Conservation (phyloP, 2,329 filamentous ascomycete genomes). For the Aspergillus arachidicola region DNA sequence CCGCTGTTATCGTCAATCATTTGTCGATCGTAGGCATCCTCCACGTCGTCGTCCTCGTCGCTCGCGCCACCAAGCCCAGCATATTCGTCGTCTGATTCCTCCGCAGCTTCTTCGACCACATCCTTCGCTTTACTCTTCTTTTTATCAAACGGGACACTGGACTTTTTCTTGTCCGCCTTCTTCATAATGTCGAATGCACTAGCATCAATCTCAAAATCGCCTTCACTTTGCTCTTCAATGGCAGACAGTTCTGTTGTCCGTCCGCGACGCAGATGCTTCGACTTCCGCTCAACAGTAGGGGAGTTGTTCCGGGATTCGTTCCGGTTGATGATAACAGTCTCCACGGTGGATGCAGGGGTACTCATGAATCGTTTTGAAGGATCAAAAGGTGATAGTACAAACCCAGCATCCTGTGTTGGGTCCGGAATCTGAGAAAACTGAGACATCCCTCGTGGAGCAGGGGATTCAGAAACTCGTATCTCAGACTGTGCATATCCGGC, state of each 20-base stretch:
- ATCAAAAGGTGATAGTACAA: conserved; percentile 72
- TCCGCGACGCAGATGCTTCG: conserved; percentile 55
- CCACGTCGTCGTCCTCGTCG: conserved; percentile 79
- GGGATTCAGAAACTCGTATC: conserved; percentile 38
- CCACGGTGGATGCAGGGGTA: conserved; percentile 67
- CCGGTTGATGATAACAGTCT: conserved; percentile 63
- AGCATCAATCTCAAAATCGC: conserved; percentile 40
- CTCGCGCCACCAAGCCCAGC: conserved; percentile 88
- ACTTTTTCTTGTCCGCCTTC: conserved; percentile 60
- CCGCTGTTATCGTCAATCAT: conserved; percentile 88
- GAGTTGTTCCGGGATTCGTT: conserved; percentile 56
- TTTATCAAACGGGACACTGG: conserved; percentile 69
- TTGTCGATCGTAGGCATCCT: conserved; percentile 74
- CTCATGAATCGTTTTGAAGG: conserved; percentile 66
- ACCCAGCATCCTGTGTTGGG: conserved; percentile 79
- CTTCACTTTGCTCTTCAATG: conserved; percentile 45
- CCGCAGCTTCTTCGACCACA: conserved; percentile 89
- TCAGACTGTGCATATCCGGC: conserved; percentile 37
- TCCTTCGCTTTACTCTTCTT: conserved; percentile 85
- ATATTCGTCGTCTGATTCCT: conserved; percentile 98
- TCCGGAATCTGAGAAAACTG: conserved; percentile 72
- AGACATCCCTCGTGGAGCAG: conserved; percentile 49
- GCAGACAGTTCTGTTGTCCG: conserved; percentile 49
- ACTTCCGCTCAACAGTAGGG: conserved; percentile 64
- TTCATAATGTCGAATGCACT: conserved; percentile 72